phyloP scores from a whole-genome alignment of 306 rosid genomes.

The Senna siamea region DNA sequence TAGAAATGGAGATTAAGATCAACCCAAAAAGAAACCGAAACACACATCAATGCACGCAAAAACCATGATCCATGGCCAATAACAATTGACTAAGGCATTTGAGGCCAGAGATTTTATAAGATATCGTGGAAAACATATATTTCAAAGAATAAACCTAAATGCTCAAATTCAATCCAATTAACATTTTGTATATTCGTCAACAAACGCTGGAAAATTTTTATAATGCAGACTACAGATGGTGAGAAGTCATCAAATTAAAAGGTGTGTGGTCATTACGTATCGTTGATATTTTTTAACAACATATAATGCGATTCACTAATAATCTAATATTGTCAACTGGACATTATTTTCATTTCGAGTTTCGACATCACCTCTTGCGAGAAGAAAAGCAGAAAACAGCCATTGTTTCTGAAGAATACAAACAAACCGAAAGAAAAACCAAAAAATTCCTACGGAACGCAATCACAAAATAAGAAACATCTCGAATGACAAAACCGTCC shows the following conservation, averaged over 20 bases:
- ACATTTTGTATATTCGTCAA: not conserved
- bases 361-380: no score
- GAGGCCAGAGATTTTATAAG: no score
- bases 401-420: not conserved
- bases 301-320: not conserved
- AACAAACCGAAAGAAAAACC: not conserved
- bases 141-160: not conserved
- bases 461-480: no score
- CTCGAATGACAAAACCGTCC: slow-evolving; percentile 29
- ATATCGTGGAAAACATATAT: not conserved
- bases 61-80: not conserved
- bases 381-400: not conserved
- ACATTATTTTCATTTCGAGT: no score
- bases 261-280: not conserved
- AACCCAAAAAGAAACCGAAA: slow-evolving; percentile 7
- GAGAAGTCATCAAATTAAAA: not conserved
- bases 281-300: not conserved
- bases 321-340: not conserved
- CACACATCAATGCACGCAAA: not conserved
- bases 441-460: not conserved
- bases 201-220: not conserved
- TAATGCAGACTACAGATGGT: not conserved
- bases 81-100: no score
- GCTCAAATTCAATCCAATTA: slow-evolving; percentile 2
- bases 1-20: slow-evolving; percentile 22